Conservation (phyloP, 768 basidiomycete genomes). For the Hypholoma sublateritium region DNA sequence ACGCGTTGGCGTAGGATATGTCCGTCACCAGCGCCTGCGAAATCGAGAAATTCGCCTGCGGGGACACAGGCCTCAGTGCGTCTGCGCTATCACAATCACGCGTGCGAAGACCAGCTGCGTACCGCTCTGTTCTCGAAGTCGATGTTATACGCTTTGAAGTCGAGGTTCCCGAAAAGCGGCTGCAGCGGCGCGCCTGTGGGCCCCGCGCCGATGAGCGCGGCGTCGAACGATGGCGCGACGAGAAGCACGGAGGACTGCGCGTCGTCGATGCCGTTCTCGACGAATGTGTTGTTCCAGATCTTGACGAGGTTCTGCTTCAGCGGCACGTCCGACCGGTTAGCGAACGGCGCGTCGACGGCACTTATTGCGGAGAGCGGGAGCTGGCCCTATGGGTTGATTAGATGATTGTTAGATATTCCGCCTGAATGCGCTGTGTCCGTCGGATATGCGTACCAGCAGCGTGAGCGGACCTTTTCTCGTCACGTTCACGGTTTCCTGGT, state of each 20-base stretch:
- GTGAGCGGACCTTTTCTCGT: constrained; percentile 54
- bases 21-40: constrained; percentile 63
- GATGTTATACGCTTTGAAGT: constrained; percentile 69
- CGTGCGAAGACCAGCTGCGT: constrained; percentile 15
- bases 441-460: constrained; percentile 43
- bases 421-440: background rate
- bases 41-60: constrained; percentile 53
- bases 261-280: constrained; percentile 46
- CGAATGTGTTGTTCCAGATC: constrained; percentile 50
- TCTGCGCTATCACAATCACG: too few species aligned
- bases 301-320: constrained; percentile 55
- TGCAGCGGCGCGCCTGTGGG: constrained; percentile 56
- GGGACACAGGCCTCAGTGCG: background rate
- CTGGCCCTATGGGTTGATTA: constrained; percentile 40
- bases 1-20: constrained; percentile 65
- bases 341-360: constrained; percentile 34
- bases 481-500: constrained; percentile 60
- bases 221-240: constrained; percentile 55
- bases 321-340: constrained; percentile 28
- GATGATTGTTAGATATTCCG: constrained; percentile 6
- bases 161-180: constrained; percentile 48
- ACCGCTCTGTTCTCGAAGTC: constrained; percentile 70
- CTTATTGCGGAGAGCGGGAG: constrained; percentile 34
- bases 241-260: constrained; percentile 58
- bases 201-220: constrained; percentile 59